Evolutionary conservation across 2,329 filamentous ascomycete genomes (phyloP), one percentile per base, ranked within the genome.

Genomic region (Phyllosticta capitalensis): DNA sequence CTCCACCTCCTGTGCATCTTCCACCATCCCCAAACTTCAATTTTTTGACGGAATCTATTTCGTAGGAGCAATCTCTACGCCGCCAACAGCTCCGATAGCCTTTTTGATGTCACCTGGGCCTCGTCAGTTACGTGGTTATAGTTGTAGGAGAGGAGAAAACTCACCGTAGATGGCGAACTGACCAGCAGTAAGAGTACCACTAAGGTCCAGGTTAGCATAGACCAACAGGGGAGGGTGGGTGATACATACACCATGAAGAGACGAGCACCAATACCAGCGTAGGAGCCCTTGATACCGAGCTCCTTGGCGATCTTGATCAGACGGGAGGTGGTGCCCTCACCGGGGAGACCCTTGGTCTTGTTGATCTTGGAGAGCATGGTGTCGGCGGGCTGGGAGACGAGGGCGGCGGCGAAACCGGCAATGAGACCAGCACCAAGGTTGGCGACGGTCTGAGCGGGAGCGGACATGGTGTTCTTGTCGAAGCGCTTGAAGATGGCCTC

Each of bases 351-450:
- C 81, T 90, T 86, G 78, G 88, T 90, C 88, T 94, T 94, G 88
- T 95, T 95, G 83, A 95, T 94, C 85, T 92, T 94, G 79, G 84
- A 88, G 65, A 95, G 86, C 90, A 95, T 95, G 73, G 90, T 95
- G 76, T 95, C 90, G 74, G 90, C 90, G 68, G 90, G 90, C 81
- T 95, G 90, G 64, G 90, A 95, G 74, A 95, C 83, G 69, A 92
- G 74, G 72, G 90, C 90, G 69, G 90, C 90, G 69, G 89, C 90
- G 79, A 95, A 90, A 82, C 91, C 83, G 59, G 91, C 91, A 61
- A 92, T 83, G 67, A 95, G 79, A 80, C 91, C 91, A 66, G 89
- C 92, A 49, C 88, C 84, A 69, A 95, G 81, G 84, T 95, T 94
- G 80, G 89, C 83, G 75, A 79, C 78, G 66, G 90, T 95, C 81